Evolutionary conservation across 805 yeast genomes (phyloP), one percentile per base, ranked within the genome.

Genomic region (Candida silvatica): DNA sequence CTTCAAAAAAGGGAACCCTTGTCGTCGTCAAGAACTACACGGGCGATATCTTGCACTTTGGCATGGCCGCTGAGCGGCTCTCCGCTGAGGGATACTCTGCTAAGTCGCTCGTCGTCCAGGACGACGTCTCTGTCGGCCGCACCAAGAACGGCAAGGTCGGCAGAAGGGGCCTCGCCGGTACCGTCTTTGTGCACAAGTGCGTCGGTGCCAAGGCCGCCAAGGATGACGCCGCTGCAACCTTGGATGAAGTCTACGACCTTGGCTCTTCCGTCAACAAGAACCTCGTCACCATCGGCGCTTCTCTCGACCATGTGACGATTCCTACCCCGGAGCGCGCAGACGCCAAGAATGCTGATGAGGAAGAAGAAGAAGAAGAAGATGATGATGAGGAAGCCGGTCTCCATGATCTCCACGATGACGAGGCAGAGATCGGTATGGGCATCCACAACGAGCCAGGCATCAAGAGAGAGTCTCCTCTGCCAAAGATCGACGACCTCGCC

Each of bases 391-490:
- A 67, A 30, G 59, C 57, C 22, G 42, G 47, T n/a, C 32, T 46
- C 6, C 61, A 58, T 34, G 55, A 59, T 37, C 68, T 85, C 41
- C 68, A 60, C 19, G 67, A 58, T 4, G 64, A 76, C 38, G 85
- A 83, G 56, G 80, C 82, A 52, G 97, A 88, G 56, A 68, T 88
- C 39, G 97, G 97, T 19, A 80, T 88, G 77, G 97, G 97, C 30
- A 88, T 88, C 41, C 97, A 88, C 59, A 88, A 88, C 50, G 97
- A 88, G 56, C 92, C 95, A 1, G 97, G 97, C 41, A 77, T 77
- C 38, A 66, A 70, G 35, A 71, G 74, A 41, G 51, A 73, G 25
- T 59, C 66, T 20, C 80, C 82, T 14, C 74, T 88, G 46, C 96
- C 97, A 18, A 54, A 73, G 1, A 73, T 85, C 34, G 78, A 74